Evolutionary conservation across 148 eudicot genomes (phyloP).

Genomic region (Amaranthus cruentus): DNA sequence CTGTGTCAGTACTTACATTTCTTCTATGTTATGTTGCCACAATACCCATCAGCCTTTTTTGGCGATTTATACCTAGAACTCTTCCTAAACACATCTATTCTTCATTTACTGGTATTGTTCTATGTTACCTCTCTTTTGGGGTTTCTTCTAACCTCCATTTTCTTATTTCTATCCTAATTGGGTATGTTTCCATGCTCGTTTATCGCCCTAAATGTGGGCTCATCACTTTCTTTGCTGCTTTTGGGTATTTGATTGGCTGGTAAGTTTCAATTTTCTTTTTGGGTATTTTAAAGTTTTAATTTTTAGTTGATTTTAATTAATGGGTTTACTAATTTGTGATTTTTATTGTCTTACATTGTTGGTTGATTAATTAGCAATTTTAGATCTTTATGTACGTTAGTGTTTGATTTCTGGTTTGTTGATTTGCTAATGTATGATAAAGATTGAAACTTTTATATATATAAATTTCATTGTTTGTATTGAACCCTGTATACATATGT

Average conservation of each 20-base stretch:
- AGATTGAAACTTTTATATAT: constrained; percentile 1
- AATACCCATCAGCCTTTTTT: constrained; percentile 70
- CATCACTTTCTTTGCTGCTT: constrained; percentile 62
- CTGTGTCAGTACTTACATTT: constrained; percentile 72
- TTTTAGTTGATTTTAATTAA: neutral
- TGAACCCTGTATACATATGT: neutral
- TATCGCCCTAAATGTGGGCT: constrained; percentile 67
- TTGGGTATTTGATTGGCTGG: constrained; percentile 68
- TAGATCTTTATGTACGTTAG: neutral
- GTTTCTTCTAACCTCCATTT: constrained; percentile 82
- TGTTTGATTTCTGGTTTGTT: neutral
- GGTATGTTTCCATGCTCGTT: constrained; percentile 62
- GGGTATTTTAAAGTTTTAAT: neutral
- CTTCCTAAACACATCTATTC: constrained; percentile 70
- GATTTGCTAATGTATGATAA: neutral
- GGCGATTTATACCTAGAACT: constrained; percentile 61
- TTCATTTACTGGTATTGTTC: constrained; percentile 54
- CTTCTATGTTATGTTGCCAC: constrained; percentile 69
- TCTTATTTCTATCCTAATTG: constrained; percentile 63
- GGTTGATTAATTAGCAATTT: neutral
- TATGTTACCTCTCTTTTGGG: constrained; percentile 80
- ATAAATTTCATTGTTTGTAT: neutral
- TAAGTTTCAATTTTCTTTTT: neutral
- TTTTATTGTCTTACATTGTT: constrained; percentile 1
- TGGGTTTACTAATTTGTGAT: neutral